phyloP scores from a whole-genome alignment of 495 filamentous ascomycete genomes.

The Podospora pseudocomata region DNA sequence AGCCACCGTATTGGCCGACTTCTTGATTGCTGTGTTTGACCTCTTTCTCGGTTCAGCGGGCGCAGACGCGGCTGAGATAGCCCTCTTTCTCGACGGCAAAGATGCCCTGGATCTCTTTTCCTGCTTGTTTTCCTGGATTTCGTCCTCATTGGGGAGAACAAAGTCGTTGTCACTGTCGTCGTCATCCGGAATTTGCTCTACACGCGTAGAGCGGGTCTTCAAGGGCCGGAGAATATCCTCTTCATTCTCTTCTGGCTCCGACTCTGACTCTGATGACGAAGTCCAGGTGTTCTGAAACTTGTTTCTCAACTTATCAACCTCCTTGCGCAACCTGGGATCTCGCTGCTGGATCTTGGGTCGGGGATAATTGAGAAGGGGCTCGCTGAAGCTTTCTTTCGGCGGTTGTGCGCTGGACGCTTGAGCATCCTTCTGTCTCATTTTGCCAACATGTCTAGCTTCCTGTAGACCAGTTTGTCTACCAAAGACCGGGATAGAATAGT shows the following conservation, averaged over 20 bases:
- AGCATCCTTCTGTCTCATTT: background rate
- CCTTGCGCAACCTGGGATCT: background rate
- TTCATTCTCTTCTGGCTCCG: background rate
- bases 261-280: background rate
- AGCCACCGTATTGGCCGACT: background rate
- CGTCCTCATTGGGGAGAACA: background rate
- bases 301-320: background rate
- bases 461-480: too few species aligned
- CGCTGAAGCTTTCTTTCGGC: background rate
- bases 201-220: background rate
- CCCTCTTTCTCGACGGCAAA: background rate
- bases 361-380: background rate
- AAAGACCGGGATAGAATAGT: too few species aligned
- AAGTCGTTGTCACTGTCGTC: background rate
- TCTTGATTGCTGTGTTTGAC: background rate
- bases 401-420: background rate
- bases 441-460: too few species aligned
- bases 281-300: background rate
- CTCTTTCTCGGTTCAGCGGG: background rate
- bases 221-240: background rate
- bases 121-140: background rate
- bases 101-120: background rate
- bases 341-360: background rate
- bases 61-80: background rate
- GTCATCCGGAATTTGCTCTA: background rate